Evolutionary conservation across 352 stramenopile species (phyloP).

Genomic region (Phytophthora constricta): DNA sequence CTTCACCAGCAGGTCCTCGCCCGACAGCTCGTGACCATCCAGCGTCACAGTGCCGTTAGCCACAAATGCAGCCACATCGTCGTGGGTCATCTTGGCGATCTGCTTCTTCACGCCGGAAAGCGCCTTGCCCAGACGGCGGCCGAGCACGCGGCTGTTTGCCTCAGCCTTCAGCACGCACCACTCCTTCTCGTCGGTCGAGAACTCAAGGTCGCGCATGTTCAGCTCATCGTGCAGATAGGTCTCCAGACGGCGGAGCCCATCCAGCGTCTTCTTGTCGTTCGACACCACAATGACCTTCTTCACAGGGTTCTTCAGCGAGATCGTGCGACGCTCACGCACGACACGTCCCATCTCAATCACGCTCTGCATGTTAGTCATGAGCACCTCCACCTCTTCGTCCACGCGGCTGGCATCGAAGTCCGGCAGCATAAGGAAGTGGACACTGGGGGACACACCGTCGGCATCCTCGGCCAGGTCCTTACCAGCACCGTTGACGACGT

Average conservation of each 20-base stretch:
- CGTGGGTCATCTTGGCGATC: slow-evolving; percentile 72
- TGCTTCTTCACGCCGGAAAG: slow-evolving; percentile 93
- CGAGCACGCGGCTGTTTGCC: slow-evolving; percentile 94
- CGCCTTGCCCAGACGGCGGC: slow-evolving; percentile 97
- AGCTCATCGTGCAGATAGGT: slow-evolving; percentile 98
- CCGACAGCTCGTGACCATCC: slow-evolving; percentile 71
- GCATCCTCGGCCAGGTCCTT: slow-evolving; percentile 91
- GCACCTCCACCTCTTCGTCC: slow-evolving; percentile 93
- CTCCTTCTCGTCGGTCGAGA: slow-evolving; percentile 89
- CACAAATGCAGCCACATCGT: slow-evolving; percentile 73
- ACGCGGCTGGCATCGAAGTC: slow-evolving; percentile 93
- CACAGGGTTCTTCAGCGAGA: slow-evolving; percentile 97
- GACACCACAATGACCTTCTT: slow-evolving; percentile 96
- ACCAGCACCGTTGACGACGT: slow-evolving; percentile 65
- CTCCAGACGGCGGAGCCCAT: slow-evolving; percentile 81
- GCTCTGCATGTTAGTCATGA: slow-evolving; percentile 96
- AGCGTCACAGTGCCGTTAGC: slow-evolving; percentile 86
- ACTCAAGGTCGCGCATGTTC: slow-evolving; percentile 95
- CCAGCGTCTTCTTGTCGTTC: slow-evolving; percentile 80
- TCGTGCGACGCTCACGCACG: slow-evolving; percentile 96
- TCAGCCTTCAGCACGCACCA: slow-evolving; percentile 95
- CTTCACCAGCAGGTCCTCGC: slow-evolving; percentile 96
- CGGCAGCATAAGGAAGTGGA: slow-evolving; percentile 97
- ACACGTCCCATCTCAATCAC: slow-evolving; percentile 97
- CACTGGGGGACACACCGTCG: slow-evolving; percentile 92